phyloP scores from a whole-genome alignment of 2,329 filamentous ascomycete species.

The Xylariales sp. region DNA sequence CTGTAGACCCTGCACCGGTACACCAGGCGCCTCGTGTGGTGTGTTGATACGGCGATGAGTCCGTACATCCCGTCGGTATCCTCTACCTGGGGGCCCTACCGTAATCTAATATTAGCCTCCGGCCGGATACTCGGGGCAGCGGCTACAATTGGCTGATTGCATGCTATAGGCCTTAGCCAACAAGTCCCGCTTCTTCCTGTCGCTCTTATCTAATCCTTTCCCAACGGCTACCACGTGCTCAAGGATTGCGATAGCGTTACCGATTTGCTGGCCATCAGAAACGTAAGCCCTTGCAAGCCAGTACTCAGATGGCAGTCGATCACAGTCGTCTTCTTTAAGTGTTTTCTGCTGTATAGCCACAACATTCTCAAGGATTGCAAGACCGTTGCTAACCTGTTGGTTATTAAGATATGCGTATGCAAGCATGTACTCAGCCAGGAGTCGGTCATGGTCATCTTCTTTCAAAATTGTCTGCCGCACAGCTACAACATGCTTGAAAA shows the following conservation, averaged over 20 bases:
- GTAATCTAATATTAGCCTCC: too few species aligned
- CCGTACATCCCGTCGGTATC: too few species aligned
- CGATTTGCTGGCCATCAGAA: too few species aligned
- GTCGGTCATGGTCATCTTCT: background rate
- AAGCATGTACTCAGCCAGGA: conserved; percentile 9
- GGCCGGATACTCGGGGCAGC: too few species aligned
- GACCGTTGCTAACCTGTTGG: background rate
- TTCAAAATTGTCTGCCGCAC: background rate
- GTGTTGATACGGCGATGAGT: too few species aligned
- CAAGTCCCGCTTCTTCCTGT: background rate
- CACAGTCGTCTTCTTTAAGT: background rate
- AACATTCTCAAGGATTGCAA: conserved; percentile 12
- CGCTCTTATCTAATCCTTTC: conserved; percentile 14
- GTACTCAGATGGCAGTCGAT: conserved; percentile 6
- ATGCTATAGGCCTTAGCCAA: conserved; percentile 2
- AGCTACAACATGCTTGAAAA: background rate
- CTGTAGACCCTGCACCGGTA: too few species aligned
- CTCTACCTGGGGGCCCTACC: too few species aligned
- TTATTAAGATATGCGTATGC: conserved; percentile 5
- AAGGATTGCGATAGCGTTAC: conserved; percentile 1
- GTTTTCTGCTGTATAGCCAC: background rate
- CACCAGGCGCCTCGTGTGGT: too few species aligned
- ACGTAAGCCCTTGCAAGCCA: too few species aligned
- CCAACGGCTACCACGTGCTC: conserved; percentile 15
- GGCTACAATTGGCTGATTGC: background rate